Conservation (phyloP, 768 basidiomycete species). For the Amanita phalloides region DNA sequence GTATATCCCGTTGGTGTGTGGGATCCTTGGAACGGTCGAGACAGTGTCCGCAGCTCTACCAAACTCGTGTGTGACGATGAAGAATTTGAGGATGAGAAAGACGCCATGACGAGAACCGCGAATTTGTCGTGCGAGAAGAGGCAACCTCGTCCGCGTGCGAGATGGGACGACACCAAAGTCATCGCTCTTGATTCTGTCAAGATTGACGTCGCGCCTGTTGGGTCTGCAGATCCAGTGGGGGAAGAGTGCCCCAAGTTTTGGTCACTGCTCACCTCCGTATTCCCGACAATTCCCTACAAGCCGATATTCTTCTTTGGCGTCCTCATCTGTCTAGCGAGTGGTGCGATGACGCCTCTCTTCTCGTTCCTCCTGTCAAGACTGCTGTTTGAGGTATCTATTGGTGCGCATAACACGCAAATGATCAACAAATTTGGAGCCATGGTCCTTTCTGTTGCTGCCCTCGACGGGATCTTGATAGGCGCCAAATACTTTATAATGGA, state of each 20-base stretch:
- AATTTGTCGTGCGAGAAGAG: slow-evolving; percentile 21
- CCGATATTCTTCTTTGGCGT: slow-evolving; percentile 61
- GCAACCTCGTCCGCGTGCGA: slow-evolving; percentile 11
- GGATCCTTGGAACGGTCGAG: neutral
- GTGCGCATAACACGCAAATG: slow-evolving; percentile 45
- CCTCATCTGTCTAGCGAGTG: slow-evolving; percentile 55
- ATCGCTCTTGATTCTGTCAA: slow-evolving; percentile 14
- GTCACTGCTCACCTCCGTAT: slow-evolving; percentile 40
- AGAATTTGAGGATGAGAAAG: slow-evolving; percentile 34
- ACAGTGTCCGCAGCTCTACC: neutral
- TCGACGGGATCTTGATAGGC: slow-evolving; percentile 68
- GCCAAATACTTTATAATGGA: slow-evolving; percentile 80
- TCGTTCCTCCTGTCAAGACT: slow-evolving; percentile 81
- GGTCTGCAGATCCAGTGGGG: neutral
- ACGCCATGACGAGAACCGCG: slow-evolving; percentile 26
- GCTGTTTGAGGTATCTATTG: slow-evolving; percentile 63
- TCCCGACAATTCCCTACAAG: slow-evolving; percentile 70
- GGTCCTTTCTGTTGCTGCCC: slow-evolving; percentile 59
- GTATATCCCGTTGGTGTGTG: slow-evolving; percentile 15
- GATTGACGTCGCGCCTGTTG: slow-evolving; percentile 10
- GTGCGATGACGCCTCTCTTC: slow-evolving; percentile 86
- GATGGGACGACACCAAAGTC: slow-evolving; percentile 15
- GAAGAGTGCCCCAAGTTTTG: slow-evolving; percentile 20
- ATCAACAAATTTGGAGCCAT: slow-evolving; percentile 69
- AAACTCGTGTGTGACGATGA: slow-evolving; percentile 12